Evolutionary conservation across 2,329 filamentous ascomycete species (phyloP), one percentile per base, ranked within the genome.

Genomic region (Ophiocordyceps camponoti-floridani): DNA sequence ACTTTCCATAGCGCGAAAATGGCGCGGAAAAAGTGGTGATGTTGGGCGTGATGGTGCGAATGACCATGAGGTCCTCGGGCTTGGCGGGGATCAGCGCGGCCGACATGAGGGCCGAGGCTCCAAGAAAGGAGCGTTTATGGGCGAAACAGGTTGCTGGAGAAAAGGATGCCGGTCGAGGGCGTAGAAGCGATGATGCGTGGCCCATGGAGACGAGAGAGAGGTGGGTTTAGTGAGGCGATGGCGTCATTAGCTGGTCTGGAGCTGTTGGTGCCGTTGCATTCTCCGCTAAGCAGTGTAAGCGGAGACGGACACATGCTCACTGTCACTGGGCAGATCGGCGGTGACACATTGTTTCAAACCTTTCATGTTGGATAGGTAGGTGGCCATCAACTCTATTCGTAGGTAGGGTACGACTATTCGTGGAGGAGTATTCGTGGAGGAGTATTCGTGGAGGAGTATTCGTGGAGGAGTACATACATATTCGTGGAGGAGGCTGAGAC

Each of bases 31-130:
- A 72, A 12, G 82, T 93, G 40, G 76, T 77, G 49, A 94, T 73
- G 52, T 82, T 79, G 13, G 84, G 82, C 2, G 83, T 84, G 53
- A 96, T 65, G 53, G 87, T 74, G 50, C 89, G 84, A 56, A 94
- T 89, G 48, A 94, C 85, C 82, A 94, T 93, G 50, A 91, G 79
- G 56, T 84, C 77, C 16, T 78, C 73, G 12, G 88, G 87, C 54
- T 89, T 79, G 14, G 65, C 54, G 4, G 82, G 81, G 46, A 84
- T 72, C 45, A 85, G 72, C 54, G 77, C 73, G 8, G 69, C 66
- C 45, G 75, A 74, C 75, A 81, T 81, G 27, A 38, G 23, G 3
- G 42, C 42, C 27, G 42, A 16, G 37, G 41, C 27, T 46, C 43
- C 43, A 4, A 43, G 8, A 18, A 43, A 14, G 12, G 42, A 38